These are phyloP conservation scores for Adenanthera pavonina DNA, from an alignment of 306 rosid species.

Conservation along the genomic window DNA sequence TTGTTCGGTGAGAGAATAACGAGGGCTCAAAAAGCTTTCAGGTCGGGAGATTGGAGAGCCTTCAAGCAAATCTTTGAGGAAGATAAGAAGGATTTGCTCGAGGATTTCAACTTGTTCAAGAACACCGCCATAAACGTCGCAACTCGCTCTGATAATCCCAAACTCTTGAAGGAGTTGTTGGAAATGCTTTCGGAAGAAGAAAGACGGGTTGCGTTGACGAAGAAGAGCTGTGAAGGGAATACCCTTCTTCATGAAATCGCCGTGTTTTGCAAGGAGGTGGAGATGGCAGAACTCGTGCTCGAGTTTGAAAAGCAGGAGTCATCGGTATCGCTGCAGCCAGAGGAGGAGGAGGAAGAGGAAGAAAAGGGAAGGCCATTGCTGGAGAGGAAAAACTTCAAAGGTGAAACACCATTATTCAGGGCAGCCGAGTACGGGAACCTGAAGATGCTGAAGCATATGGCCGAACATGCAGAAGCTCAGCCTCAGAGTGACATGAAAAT, in stretches of 20 bases:
- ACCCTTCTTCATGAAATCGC: not conserved
- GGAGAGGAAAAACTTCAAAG: not conserved
- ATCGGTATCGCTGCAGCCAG: not conserved
- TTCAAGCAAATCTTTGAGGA: not conserved
- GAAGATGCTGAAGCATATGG: not conserved
- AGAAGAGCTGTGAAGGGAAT: not conserved
- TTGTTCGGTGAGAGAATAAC: not conserved
- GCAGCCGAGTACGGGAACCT: conserved; percentile 29
- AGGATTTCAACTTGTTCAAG: not conserved
- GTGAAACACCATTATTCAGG: conserved; percentile 36
- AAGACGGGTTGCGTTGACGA: not conserved
- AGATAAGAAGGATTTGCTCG: not conserved
- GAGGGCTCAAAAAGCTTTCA: not conserved
- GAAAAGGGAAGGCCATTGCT: not conserved
- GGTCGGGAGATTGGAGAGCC: not conserved
- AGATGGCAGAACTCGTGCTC: not conserved
- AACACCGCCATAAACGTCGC: conserved; percentile 4
- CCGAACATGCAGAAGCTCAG: not conserved
- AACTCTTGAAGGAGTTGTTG: not conserved
- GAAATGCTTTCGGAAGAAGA: not conserved
- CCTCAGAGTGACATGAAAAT: too few species aligned
- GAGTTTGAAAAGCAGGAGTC: not conserved
- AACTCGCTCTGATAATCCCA: not conserved
- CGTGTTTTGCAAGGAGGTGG: not conserved
- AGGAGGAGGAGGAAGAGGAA: not conserved